Conservation (phyloP, 176 grass and related monocot species). For the Musa acuminata region DNA sequence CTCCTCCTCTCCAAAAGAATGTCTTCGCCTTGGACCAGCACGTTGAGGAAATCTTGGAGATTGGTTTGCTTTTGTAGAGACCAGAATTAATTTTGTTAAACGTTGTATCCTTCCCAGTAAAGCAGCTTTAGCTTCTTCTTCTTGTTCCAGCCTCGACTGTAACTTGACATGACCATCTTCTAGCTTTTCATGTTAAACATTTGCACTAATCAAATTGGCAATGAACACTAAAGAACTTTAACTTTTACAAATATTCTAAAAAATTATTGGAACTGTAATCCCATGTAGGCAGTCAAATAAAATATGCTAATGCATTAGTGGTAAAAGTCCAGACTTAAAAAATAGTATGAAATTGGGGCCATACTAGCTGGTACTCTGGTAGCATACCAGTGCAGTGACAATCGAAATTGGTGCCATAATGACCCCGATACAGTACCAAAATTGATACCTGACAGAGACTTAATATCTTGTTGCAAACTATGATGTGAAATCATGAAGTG, state of each 20-base stretch:
- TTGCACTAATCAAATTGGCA: slow-evolving; percentile 36
- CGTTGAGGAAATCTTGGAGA: slow-evolving; percentile 67
- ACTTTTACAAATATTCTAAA: slow-evolving; percentile 12
- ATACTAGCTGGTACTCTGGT: too few relatives aligned
- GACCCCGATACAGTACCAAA: too few relatives aligned
- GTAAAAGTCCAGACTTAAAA: not conserved
- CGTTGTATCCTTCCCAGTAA: slow-evolving; percentile 91
- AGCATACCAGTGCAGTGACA: not conserved
- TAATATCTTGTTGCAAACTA: too few relatives aligned
- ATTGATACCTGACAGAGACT: too few relatives aligned
- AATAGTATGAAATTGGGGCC: not conserved
- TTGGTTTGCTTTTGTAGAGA: slow-evolving; percentile 81
- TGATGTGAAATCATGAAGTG: too few relatives aligned
- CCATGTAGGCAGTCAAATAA: too few relatives aligned
- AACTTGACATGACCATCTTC: slow-evolving; percentile 97
- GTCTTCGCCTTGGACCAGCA: slow-evolving; percentile 76
- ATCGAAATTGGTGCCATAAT: too few relatives aligned
- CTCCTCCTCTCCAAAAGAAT: slow-evolving; percentile 99
- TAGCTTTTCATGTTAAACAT: slow-evolving; percentile 60
- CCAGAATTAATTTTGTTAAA: slow-evolving; percentile 92
- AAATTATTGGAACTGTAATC: not conserved
- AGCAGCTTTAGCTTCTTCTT: slow-evolving; percentile 97
- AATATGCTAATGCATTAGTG: too few relatives aligned
- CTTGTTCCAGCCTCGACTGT: slow-evolving; percentile 94
- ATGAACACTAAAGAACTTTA: slow-evolving; percentile 1